Evolutionary conservation across 352 stramenopile species (phyloP).

Genomic region (Phytophthora tentaculata): DNA sequence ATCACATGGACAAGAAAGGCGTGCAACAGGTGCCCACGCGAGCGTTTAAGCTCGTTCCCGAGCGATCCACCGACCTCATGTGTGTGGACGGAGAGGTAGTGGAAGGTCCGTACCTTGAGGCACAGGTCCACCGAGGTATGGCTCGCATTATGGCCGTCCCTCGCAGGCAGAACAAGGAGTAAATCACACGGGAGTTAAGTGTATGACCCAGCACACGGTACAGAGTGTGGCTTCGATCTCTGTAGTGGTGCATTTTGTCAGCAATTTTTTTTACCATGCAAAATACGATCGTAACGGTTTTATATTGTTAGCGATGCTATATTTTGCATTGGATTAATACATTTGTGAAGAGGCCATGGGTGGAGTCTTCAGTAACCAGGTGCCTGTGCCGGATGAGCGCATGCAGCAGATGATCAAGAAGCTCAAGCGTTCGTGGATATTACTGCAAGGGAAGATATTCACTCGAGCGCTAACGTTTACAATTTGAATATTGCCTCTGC

Average conservation of each 20-base stretch:
- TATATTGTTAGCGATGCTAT: slow-evolving; percentile 24
- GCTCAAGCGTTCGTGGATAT: slow-evolving; percentile 54
- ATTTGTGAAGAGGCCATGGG: slow-evolving; percentile 53
- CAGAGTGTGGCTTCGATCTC: too few relatives aligned
- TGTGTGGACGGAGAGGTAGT: slow-evolving; percentile 72
- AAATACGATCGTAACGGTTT: slow-evolving; percentile 30
- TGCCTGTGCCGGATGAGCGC: slow-evolving; percentile 63
- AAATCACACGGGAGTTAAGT: slow-evolving; percentile 6
- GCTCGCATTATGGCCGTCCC: slow-evolving; percentile 55
- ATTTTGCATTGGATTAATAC: slow-evolving; percentile 4
- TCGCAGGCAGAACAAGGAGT: slow-evolving; percentile 23
- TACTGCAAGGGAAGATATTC: background rate
- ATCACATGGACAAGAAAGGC: slow-evolving; percentile 50
- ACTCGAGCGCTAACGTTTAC: background rate
- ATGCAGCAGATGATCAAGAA: slow-evolving; percentile 78
- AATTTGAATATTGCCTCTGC: too few relatives aligned
- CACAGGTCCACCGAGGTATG: slow-evolving; percentile 65
- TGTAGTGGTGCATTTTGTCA: too few relatives aligned
- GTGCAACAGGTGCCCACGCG: slow-evolving; percentile 59
- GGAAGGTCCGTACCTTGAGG: slow-evolving; percentile 50
- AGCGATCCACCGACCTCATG: slow-evolving; percentile 48
- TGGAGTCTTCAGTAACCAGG: slow-evolving; percentile 50
- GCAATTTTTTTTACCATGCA: slow-evolving; percentile 7
- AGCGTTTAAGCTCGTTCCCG: slow-evolving; percentile 57
- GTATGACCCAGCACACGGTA: background rate